A percentile compares a stretch with the other conserved stretches of the same genome.
phyloP scores from a whole-genome alignment of 164 flowering plant genomes.

The Pachysandra terminalis region DNA sequence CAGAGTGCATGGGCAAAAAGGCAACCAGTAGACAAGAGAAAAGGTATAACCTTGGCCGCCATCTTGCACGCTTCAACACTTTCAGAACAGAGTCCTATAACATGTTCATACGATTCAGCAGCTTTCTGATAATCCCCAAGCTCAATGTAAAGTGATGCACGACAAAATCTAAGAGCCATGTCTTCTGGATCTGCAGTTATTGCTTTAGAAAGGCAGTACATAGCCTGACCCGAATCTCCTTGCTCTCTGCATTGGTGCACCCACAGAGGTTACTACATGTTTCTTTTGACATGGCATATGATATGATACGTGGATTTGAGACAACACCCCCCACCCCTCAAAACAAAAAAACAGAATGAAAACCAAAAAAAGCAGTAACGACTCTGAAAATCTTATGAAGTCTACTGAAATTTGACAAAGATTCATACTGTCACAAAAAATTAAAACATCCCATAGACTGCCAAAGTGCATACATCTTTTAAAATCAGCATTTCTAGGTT shows the following conservation, averaged over 20 bases:
- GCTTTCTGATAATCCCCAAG: constrained; percentile 62
- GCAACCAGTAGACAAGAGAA: background rate
- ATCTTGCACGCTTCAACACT: constrained; percentile 51
- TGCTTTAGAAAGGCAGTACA: constrained; percentile 70
- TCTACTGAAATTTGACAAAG: too few species aligned
- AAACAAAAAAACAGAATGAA: too few species aligned
- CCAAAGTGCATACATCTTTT: too few species aligned
- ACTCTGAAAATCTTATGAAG: too few species aligned
- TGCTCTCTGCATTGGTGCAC: constrained; percentile 37
- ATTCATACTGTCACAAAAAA: too few species aligned
- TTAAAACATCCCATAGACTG: too few species aligned
- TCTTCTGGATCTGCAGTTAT: constrained; percentile 72
- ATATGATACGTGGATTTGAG: too few species aligned
- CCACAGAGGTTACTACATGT: background rate
- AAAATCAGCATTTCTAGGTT: too few species aligned
- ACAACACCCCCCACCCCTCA: too few species aligned
- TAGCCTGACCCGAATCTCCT: constrained; percentile 54
- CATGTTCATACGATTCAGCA: constrained; percentile 70
- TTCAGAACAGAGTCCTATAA: constrained; percentile 43
- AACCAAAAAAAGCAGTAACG: too few species aligned
- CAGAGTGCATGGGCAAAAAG: background rate
- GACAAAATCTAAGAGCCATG: constrained; percentile 38
- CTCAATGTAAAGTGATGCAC: constrained; percentile 58
- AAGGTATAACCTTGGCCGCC: constrained; percentile 39
- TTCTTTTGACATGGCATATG: background rate